Evolutionary conservation across 257 asterid species (phyloP), one percentile per base, ranked within the genome.

Genomic region (Fraxinus cuspidata): DNA sequence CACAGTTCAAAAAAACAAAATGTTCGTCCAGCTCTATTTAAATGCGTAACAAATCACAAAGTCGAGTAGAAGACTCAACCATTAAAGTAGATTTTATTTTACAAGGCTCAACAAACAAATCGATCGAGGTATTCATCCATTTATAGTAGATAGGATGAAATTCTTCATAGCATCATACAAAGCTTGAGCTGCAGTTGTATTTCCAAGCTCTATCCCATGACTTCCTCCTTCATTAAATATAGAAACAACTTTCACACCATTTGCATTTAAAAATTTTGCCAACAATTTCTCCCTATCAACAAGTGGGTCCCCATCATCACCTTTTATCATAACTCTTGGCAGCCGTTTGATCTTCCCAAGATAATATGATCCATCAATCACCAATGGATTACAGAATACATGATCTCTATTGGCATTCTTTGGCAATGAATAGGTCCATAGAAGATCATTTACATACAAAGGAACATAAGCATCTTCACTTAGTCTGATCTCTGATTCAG

Each of bases 341-440:
- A 92, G 66, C 85, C 84, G 82, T 21, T 85, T 8, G 78, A 89
- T 85, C 81, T 81, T 85, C 79, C 77, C 85, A 56, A 56, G 65
- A 25, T 19, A 78, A 35, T 63, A 70, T 63, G 83, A 11, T 63
- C 81, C 80, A 4, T 27, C 29, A 3, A 51, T 83, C 65, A 56
- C 21, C 5, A 7, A 6, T 34, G 88, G 83, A 27, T 92, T 82
- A 58, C 87, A 86, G 65, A 82, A 90, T 84, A 60, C 93, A 81
- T 92, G 94, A 1, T 84, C 88, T 35, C 96, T 84, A 70, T 86
- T 85, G 6, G 85, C 88, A 2, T 77, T 89, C 28, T 82, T 58
- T 0, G 97, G 97, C 85, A 92, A 81, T 11, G 91, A 86, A 32
- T 89, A 81, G 53, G 83, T 60, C 97, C 97, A 92, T 84, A 90